Conservation (phyloP, 2,329 filamentous ascomycete species). For the Cercospora zeina region DNA sequence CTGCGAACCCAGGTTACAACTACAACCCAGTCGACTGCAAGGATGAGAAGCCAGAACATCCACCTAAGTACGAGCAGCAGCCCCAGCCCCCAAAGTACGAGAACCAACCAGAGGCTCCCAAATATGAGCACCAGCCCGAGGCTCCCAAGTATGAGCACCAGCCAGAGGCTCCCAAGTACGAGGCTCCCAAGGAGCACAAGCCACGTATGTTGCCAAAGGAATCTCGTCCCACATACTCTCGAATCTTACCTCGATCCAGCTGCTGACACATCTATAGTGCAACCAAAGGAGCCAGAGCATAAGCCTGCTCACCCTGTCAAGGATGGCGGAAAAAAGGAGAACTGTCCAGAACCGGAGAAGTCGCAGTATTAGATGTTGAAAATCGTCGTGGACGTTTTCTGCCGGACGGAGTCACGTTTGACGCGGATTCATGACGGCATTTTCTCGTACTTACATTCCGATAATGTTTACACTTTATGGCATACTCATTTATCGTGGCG, state of each 20-base stretch:
- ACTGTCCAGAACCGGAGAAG: slow-evolving; percentile 4
- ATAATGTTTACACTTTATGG: slow-evolving; percentile 4
- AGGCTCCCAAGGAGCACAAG: not conserved
- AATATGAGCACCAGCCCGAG: too few relatives aligned
- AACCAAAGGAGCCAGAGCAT: not conserved
- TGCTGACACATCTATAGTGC: too few relatives aligned
- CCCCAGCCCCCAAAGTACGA: too few relatives aligned
- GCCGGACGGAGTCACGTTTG: not conserved
- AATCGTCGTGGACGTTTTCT: not conserved
- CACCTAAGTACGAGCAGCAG: not conserved
- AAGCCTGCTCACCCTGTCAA: not conserved
- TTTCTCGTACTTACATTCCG: slow-evolving; percentile 7
- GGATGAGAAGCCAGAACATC: not conserved
- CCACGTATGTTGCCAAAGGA: not conserved
- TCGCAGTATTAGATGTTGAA: not conserved
- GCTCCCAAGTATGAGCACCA: too few relatives aligned
- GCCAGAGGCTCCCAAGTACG: too few relatives aligned
- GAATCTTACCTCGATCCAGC: not conserved
- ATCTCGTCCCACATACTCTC: too few relatives aligned
- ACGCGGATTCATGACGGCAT: not conserved
- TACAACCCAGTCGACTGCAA: slow-evolving; percentile 10
- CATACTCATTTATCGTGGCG: not conserved
- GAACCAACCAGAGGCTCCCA: too few relatives aligned
- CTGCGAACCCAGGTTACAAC: slow-evolving; percentile 6
- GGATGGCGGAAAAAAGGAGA: not conserved